Conservation (phyloP, 169 alveolate genomes). For the Eimeria tenella region DNA sequence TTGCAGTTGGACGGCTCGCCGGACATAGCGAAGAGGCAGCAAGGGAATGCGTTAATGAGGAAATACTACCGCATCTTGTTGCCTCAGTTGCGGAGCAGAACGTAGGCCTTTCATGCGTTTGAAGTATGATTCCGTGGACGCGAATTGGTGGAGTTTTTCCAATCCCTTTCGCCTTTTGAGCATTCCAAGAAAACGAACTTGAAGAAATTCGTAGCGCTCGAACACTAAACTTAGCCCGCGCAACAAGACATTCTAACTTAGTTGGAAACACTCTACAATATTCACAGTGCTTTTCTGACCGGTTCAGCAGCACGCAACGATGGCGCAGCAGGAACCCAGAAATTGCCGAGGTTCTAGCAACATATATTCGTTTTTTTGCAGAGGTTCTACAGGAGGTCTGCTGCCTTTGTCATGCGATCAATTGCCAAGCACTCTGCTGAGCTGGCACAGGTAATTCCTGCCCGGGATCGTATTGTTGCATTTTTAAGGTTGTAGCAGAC, state of each 20-base stretch:
- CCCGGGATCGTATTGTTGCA: too few relatives aligned
- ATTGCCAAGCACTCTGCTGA: conserved; percentile 96
- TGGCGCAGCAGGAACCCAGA: too few relatives aligned
- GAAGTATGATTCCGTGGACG: background rate
- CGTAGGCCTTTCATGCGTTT: conserved; percentile 53
- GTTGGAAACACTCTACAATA: too few relatives aligned
- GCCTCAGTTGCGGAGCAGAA: conserved; percentile 92
- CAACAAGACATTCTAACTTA: too few relatives aligned
- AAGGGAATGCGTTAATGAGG: conserved; percentile 94
- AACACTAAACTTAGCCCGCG: too few relatives aligned
- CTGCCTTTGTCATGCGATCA: conserved; percentile 95
- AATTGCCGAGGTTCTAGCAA: too few relatives aligned
- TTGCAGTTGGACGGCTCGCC: conserved; percentile 96
- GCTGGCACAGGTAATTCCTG: conserved; percentile 88
- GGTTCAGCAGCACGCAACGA: too few relatives aligned
- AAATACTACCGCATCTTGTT: conserved; percentile 94
- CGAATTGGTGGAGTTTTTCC: background rate
- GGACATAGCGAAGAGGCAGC: conserved; percentile 95
- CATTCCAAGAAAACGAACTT: too few relatives aligned
- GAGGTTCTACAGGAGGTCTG: conserved; percentile 95
- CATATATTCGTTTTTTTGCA: background rate
- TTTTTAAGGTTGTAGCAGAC: too few relatives aligned
- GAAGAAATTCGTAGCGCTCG: too few relatives aligned
- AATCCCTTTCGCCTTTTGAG: too few relatives aligned
- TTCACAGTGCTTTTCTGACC: too few relatives aligned